A percentile compares a stretch with the other conserved stretches of the same genome.
phyloP scores from a whole-genome alignment of 1,284 basidiomycete genomes.

The Ustilago curta region DNA sequence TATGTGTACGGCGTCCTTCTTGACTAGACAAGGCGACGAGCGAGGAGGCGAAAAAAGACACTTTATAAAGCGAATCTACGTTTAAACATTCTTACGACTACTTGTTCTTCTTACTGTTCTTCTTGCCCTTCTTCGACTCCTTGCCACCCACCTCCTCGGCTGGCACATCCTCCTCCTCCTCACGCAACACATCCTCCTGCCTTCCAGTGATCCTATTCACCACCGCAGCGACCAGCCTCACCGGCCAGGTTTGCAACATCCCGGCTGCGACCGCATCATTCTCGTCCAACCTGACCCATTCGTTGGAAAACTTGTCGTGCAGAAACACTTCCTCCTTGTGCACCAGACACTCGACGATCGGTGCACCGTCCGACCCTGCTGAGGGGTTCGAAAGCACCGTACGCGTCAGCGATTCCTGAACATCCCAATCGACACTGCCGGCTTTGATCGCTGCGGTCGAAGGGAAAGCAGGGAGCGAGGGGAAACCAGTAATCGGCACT shows the following conservation, averaged over 20 bases:
- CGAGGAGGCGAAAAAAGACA: no score
- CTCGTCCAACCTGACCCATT: constrained; percentile 56
- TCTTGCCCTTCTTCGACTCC: constrained; percentile 5
- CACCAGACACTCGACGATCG: constrained; percentile 57
- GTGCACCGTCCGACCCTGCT: constrained; percentile 16
- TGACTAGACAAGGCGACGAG: no score
- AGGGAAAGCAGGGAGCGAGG: constrained; percentile 50
- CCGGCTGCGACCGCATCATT: constrained; percentile 31
- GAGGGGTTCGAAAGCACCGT: constrained; percentile 24
- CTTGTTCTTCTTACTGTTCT: constrained; percentile 29
- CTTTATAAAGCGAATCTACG: no score
- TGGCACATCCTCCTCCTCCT: constrained; percentile 21
- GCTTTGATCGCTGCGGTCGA: constrained; percentile 16
- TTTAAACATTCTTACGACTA: no score
- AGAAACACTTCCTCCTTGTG: constrained; percentile 45
- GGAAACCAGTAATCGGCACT: constrained; percentile 59
- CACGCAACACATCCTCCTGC: constrained; percentile 27
- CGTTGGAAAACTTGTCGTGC: constrained; percentile 43
- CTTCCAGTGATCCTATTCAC: constrained; percentile 27
- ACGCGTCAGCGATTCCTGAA: constrained; percentile 53
- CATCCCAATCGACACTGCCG: constrained; percentile 60
- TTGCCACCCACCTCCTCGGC: background rate
- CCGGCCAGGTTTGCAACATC: constrained; percentile 49
- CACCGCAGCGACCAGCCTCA: constrained; percentile 31
- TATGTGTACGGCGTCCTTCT: no score